Conservation (phyloP, 768 basidiomycete genomes). For the Rhizopogon sp. region DNA sequence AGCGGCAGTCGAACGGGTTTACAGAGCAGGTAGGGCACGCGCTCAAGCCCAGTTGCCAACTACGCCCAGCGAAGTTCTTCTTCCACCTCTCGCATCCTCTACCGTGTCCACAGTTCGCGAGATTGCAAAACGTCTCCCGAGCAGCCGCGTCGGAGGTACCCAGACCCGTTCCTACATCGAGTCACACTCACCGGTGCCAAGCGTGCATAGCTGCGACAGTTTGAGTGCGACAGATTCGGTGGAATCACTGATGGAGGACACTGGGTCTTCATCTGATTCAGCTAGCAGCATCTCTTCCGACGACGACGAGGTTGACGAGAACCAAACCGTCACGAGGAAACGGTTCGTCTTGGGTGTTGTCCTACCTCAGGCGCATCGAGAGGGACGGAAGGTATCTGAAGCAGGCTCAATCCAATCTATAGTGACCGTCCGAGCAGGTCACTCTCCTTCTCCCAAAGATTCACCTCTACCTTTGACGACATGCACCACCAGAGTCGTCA, state of each 20-base stretch:
- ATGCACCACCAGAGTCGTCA: conserved; percentile 22
- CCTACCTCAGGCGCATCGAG: conserved; percentile 38
- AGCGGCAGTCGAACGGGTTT: conserved; percentile 49
- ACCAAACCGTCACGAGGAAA: conserved; percentile 21
- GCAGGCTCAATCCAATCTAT: conserved; percentile 30
- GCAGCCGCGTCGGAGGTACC: conserved; percentile 29
- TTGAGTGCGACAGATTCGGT: conserved; percentile 48
- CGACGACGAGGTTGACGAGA: conserved; percentile 27
- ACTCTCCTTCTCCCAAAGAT: conserved; percentile 13
- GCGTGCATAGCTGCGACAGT: conserved; percentile 40
- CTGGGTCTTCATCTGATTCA: conserved; percentile 50
- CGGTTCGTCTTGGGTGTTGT: conserved; percentile 44
- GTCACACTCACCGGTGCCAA: conserved; percentile 29
- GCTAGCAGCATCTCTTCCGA: conserved; percentile 42
- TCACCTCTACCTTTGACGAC: conserved; percentile 9
- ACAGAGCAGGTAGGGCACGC: conserved; percentile 49
- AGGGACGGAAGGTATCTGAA: conserved; percentile 33
- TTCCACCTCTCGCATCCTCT: conserved; percentile 27
- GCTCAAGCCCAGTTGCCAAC: conserved; percentile 43
- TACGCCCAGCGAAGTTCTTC: conserved; percentile 32
- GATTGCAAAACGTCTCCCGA: conserved; percentile 54
- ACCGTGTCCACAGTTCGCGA: conserved; percentile 53
- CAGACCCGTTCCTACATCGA: conserved; percentile 17
- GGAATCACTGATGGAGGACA: conserved; percentile 60
- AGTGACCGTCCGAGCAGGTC: conserved; percentile 29